These are phyloP conservation scores for Wilcoxina mikolae DNA, from an alignment of 495 filamentous ascomycete genomes.

Conservation along the genomic window DNA sequence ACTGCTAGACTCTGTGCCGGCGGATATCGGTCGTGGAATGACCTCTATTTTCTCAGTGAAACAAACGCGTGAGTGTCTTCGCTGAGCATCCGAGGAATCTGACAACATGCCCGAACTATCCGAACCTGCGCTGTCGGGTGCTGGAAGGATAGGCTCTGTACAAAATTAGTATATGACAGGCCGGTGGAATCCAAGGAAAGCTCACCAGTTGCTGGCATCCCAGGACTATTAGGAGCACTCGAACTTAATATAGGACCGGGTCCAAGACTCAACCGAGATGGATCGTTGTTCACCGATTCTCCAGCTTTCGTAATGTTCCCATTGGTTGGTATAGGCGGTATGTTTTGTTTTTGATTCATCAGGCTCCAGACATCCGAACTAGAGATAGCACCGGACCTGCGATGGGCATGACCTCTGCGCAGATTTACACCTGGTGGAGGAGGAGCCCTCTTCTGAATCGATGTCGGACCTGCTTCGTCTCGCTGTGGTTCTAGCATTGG, in stretches of 20 bases:
- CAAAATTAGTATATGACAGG: not conserved
- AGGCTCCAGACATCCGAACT: constrained; percentile 29
- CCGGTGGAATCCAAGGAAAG: not conserved
- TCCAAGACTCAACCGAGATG: not conserved
- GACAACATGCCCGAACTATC: not conserved
- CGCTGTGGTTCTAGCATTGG: constrained; percentile 2
- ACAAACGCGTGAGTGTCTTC: constrained; percentile 12
- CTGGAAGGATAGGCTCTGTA: not conserved
- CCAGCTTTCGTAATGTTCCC: too few relatives aligned
- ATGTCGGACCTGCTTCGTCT: not conserved
- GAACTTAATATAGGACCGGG: constrained; percentile 18
- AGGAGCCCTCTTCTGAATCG: constrained; percentile 7
- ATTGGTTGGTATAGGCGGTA: not conserved
- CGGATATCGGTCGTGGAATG: constrained; percentile 20
- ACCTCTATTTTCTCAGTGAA: constrained; percentile 24
- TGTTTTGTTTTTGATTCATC: constrained; percentile 25
- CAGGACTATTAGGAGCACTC: constrained; percentile 25
- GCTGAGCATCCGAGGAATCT: not conserved
- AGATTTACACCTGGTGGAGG: constrained; percentile 19
- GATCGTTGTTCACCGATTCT: not conserved
- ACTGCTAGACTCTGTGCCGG: constrained; percentile 15
- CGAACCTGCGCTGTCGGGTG: not conserved
- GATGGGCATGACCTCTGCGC: constrained; percentile 28
- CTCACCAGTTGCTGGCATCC: not conserved
- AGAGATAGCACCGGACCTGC: constrained; percentile 29